Conservation (phyloP, 2,329 filamentous ascomycete species). For the Hypoxylon sp. region DNA sequence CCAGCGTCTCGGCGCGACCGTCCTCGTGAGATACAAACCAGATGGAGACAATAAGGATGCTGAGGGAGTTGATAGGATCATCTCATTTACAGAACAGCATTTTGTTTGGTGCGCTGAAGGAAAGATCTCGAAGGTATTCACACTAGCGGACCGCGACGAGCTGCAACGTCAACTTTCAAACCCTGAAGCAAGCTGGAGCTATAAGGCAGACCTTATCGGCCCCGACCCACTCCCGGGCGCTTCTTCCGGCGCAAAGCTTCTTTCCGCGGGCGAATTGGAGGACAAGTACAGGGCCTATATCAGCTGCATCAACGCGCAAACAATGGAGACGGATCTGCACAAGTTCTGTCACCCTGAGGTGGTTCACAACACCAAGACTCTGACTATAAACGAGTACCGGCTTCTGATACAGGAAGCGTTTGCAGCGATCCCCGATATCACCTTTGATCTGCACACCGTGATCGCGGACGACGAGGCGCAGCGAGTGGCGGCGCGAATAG, state of each 20-base stretch:
- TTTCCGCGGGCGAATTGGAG: conserved; percentile 41
- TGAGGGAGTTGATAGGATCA: conserved; percentile 12
- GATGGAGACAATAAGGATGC: not conserved
- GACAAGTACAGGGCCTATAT: conserved; percentile 54
- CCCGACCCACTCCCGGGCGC: conserved; percentile 20
- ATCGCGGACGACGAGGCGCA: conserved; percentile 54
- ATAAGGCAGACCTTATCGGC: conserved; percentile 38
- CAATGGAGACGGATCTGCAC: conserved; percentile 48
- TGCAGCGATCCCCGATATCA: conserved; percentile 51
- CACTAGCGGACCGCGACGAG: conserved; percentile 38
- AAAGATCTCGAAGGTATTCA: conserved; percentile 41
- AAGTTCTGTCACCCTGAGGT: conserved; percentile 50
- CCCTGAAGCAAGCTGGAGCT: conserved; percentile 19
- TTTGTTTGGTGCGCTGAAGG: conserved; percentile 42
- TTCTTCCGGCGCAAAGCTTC: conserved; percentile 18
- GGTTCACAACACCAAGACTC: conserved; percentile 52
- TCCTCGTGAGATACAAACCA: conserved; percentile 32
- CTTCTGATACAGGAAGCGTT: conserved; percentile 52
- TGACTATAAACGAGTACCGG: conserved; percentile 50
- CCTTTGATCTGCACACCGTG: conserved; percentile 49
- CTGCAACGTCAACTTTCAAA: conserved; percentile 38
- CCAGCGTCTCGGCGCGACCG: conserved; percentile 29
- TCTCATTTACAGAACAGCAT: conserved; percentile 38
- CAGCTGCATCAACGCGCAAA: conserved; percentile 53
- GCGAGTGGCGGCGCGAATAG: conserved; percentile 54